Base-by-base conservation (phyloP, 1,284 basidiomycete species). In the Ustanciosporium gigantosporum region DNA sequence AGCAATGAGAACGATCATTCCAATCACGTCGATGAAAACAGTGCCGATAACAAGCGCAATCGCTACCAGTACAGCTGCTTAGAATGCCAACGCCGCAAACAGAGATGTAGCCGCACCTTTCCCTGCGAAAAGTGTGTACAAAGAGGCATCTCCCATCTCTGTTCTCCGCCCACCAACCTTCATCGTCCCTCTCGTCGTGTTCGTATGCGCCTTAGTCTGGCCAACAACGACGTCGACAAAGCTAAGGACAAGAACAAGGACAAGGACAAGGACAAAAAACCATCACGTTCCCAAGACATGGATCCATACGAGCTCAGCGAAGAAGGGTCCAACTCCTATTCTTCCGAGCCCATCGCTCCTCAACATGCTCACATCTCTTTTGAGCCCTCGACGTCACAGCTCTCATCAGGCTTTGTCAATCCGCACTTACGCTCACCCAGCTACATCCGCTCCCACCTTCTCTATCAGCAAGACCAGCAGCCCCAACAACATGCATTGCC, bases 41-140 rank as follows among this genome's bases (percentile, higher is more conserved):
- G n/a, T 14, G 50, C 53, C 13, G 36, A 46, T 44, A 46, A 41
- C 4, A 60, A 60, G 31, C 46, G 57, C n/a, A 60, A 60, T 29
- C 57, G 57, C 22, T 60, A 60, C 19, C 57, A 60, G 37, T 60
- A 60, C 46, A 53, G 50, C 43, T 60, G 57, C 31, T 43, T 55
- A 3, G 46, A 60, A 41, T 60, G 57, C n/a, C 57, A 60, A 32
- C 41, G 50, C 9, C 57, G 57, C 32, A 60, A 60, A 25, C 57
- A 60, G 40, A 46, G 46, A 35, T 60, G 57, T 27, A 60, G 57
- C 25, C 46, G 57, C 11, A 60, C 50, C 22, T 53, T 49, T 16
- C 57, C 57, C 21, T 60, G 57, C 34, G 57, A 60, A 25, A 60
- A 60, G 41, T 60, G 57, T 25, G 31, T 49, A 32, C 57, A 60